phyloP scores from a whole-genome alignment of 2,329 filamentous ascomycete genomes.

The Pestalotiopsis sp. region DNA sequence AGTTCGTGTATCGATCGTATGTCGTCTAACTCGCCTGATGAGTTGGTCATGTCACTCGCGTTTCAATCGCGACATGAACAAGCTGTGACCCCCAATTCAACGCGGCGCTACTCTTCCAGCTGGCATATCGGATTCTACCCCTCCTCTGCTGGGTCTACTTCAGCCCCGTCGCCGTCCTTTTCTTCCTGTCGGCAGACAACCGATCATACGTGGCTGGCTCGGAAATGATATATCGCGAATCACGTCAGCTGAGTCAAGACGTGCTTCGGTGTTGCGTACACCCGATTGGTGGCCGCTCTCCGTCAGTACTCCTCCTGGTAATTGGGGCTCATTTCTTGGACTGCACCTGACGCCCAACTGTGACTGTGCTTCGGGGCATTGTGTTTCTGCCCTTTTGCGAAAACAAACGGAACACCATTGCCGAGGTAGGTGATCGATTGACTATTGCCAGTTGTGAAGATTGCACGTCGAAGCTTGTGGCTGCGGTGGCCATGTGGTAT shows the following conservation, averaged over 20 bases:
- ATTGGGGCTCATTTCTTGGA: background rate
- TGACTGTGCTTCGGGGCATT: background rate
- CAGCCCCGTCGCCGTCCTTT: slow-evolving; percentile 25
- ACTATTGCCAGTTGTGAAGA: background rate
- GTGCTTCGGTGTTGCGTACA: background rate
- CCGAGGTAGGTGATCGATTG: too few relatives aligned
- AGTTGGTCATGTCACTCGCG: slow-evolving; percentile 26
- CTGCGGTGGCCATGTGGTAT: too few relatives aligned
- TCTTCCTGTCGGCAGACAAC: background rate
- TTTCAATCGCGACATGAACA: slow-evolving; percentile 23
- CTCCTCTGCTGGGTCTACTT: slow-evolving; percentile 21
- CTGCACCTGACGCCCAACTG: background rate
- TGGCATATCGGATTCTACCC: slow-evolving; percentile 22
- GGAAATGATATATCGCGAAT: background rate
- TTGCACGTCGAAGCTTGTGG: background rate
- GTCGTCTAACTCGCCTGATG: slow-evolving; percentile 26
- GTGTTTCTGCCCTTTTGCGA: too few relatives aligned
- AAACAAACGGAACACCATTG: too few relatives aligned
- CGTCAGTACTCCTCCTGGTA: background rate
- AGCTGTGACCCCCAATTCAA: background rate
- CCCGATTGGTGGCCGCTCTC: background rate
- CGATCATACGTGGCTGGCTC: background rate
- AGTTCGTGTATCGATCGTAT: slow-evolving; percentile 21
- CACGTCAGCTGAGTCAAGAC: background rate
- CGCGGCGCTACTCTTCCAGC: slow-evolving; percentile 8